Conservation (phyloP, 306 rosid species). For the Trifolium dubium region DNA sequence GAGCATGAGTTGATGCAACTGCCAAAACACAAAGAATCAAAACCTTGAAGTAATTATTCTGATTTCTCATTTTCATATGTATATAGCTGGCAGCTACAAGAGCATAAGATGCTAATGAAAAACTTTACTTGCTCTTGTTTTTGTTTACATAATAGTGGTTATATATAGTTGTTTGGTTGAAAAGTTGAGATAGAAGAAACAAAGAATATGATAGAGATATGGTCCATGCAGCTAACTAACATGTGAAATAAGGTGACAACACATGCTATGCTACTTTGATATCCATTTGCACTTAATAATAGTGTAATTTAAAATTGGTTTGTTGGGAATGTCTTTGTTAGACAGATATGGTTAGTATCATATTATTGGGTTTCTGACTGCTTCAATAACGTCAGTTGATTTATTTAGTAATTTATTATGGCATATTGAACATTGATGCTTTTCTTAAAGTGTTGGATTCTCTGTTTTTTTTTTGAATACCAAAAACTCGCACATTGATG, state of each 20-base stretch:
- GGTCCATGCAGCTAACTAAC: conserved; percentile 53
- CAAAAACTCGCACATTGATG: background rate
- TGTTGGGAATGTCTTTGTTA: conserved; percentile 39
- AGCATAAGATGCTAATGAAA: conserved; percentile 18
- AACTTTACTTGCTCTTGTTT: conserved; percentile 18
- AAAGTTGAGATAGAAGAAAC: conserved; percentile 21
- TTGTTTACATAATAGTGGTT: conserved; percentile 31
- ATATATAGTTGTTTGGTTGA: conserved; percentile 42
- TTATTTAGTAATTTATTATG: background rate
- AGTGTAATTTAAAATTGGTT: conserved; percentile 34
- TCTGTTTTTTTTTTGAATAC: background rate
- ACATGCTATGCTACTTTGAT: conserved; percentile 17
- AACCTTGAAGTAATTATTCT: conserved; percentile 27
- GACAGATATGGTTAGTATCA: conserved; percentile 30
- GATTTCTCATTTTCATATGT: conserved; percentile 46
- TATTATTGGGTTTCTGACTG: conserved; percentile 6
- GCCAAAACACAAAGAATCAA: conserved; percentile 50
- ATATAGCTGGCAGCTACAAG: background rate
- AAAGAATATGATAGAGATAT: conserved; percentile 34
- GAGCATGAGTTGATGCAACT: conserved; percentile 57
- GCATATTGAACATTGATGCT: background rate
- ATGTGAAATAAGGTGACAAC: conserved; percentile 38
- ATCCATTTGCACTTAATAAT: conserved; percentile 26
- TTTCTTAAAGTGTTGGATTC: too few species aligned
- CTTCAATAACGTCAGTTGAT: background rate